These are phyloP conservation scores for Leccinum olivaceopallidum DNA, from an alignment of 768 basidiomycete species.

Conservation along the genomic window DNA sequence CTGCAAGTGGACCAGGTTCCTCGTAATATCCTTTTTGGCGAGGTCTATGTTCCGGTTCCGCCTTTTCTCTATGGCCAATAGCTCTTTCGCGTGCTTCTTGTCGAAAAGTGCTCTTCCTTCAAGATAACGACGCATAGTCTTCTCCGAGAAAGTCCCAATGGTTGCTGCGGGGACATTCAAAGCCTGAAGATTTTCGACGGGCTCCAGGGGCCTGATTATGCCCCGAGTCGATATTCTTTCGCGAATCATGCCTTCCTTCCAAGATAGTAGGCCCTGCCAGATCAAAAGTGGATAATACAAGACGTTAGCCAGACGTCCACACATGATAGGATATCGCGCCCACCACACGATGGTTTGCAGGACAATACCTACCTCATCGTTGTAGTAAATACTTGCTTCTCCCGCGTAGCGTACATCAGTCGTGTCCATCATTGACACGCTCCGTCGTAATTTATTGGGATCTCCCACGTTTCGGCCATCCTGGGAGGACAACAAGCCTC, in stretches of 20 bases:
- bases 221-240: slow-evolving; percentile 87
- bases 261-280: slow-evolving; percentile 36
- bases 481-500: slow-evolving; percentile 2
- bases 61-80: slow-evolving; percentile 60
- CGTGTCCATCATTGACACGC: slow-evolving; percentile 10
- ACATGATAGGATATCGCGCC: background rate
- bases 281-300: slow-evolving; percentile 1
- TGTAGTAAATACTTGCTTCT: slow-evolving; percentile 56
- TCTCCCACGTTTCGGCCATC: slow-evolving; percentile 22
- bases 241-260: slow-evolving; percentile 75
- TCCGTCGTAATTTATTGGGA: slow-evolving; percentile 20
- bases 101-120: slow-evolving; percentile 60
- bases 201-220: slow-evolving; percentile 77
- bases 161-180: slow-evolving; percentile 63
- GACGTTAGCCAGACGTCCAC: background rate
- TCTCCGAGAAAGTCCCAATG: slow-evolving; percentile 78
- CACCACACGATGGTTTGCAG: background rate
- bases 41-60: slow-evolving; percentile 65
- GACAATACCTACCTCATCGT: slow-evolving; percentile 42
- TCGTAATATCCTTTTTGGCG: slow-evolving; percentile 61
- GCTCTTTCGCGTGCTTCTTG: slow-evolving; percentile 60
- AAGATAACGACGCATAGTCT: slow-evolving; percentile 73
- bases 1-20: slow-evolving; percentile 50
- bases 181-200: slow-evolving; percentile 59
- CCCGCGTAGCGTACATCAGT: slow-evolving; percentile 50